Conservation (phyloP, 139 green algal genomes). For the Auxenochlorella pyrenoidosa region DNA sequence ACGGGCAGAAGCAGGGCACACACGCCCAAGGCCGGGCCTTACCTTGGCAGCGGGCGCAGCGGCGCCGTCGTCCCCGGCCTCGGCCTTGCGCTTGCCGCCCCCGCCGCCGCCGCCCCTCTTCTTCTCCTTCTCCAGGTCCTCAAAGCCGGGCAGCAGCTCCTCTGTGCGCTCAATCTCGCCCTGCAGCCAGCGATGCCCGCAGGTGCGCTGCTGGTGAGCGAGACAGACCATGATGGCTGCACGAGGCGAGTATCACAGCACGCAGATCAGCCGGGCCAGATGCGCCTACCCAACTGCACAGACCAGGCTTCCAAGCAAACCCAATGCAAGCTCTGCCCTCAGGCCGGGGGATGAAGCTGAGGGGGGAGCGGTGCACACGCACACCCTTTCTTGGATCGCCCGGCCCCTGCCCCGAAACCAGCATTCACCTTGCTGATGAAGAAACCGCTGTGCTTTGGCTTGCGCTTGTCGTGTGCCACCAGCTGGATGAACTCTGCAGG, state of each 20-base stretch:
- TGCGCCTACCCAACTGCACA: no score
- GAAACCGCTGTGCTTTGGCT: slow-evolving; percentile 58
- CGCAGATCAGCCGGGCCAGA: no score
- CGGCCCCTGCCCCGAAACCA: no score
- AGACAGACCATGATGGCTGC: no score
- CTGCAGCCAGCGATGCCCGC: not conserved
- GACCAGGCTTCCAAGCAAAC: no score
- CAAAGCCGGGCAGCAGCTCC: slow-evolving; percentile 32
- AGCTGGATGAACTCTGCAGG: slow-evolving; percentile 50
- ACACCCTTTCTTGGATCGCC: no score
- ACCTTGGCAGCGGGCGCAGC: not conserved
- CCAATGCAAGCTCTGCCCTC: no score
- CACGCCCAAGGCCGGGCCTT: not conserved
- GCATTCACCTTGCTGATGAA: slow-evolving; percentile 51
- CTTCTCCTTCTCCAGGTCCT: slow-evolving; percentile 11
- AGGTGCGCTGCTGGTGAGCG: no score
- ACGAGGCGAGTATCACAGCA: no score
- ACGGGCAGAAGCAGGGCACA: not conserved
- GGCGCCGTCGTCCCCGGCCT: not conserved
- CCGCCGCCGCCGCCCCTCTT: not conserved
- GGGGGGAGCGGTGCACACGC: no score
- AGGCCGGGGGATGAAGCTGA: no score
- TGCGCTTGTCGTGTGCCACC: slow-evolving; percentile 35
- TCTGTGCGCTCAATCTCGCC: slow-evolving; percentile 48
- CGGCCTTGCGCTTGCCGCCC: slow-evolving; percentile 15